Conservation (phyloP, 768 basidiomycete genomes). For the Rhodotorula paludigena region DNA sequence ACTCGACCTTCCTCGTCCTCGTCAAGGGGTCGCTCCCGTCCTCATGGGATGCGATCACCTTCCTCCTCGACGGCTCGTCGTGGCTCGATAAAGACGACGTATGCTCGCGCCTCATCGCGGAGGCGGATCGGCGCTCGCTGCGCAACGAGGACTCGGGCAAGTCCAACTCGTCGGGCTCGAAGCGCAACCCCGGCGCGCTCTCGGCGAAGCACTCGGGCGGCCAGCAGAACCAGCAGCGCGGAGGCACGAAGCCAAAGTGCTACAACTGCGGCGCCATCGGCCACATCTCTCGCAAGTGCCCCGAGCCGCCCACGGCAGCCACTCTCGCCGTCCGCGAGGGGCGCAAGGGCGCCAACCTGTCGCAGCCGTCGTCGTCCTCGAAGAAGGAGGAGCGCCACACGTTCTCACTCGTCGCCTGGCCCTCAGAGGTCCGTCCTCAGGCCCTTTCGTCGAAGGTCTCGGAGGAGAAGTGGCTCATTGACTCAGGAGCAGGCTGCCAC, state of each 20-base stretch:
- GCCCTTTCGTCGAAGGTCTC: background rate
- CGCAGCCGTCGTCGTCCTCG: no score
- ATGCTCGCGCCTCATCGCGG: background rate
- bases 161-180: background rate
- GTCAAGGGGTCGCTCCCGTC: constrained; percentile 6
- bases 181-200: background rate
- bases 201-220: background rate
- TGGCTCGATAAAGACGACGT: background rate
- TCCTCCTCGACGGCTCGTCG: background rate
- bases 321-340: background rate
- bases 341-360: no score
- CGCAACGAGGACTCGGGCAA: background rate
- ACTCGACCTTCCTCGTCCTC: background rate
- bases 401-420: background rate
- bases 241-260: background rate
- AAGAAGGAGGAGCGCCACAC: no score
- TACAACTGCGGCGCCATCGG: background rate
- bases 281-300: background rate
- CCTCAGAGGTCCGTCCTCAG: no score
- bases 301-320: background rate
- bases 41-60: constrained; percentile 7
- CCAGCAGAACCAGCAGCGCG: background rate
- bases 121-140: background rate
- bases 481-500: constrained; percentile 3
- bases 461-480: constrained; percentile 8